phyloP scores from a whole-genome alignment of 805 yeast species.

The Citeromyces matritensis region DNA sequence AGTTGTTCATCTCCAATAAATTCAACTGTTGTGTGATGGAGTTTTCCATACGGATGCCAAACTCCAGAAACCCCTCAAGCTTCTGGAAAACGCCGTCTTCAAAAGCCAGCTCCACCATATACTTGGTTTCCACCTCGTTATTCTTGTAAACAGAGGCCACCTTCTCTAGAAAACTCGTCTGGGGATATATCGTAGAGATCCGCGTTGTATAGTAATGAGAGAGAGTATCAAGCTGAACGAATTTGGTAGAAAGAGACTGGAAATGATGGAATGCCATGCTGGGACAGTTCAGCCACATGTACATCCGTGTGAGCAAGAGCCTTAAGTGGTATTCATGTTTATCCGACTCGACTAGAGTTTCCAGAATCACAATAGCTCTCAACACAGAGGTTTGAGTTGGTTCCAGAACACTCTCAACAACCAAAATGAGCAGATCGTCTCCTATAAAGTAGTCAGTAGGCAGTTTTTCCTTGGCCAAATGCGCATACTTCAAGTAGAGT shows the following conservation, averaged over 20 bases:
- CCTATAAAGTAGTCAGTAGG: conserved; percentile 61
- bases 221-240: conserved; percentile 63
- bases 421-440: conserved; percentile 47
- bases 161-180: conserved; percentile 17
- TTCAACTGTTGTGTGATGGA: conserved; percentile 31
- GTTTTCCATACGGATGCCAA: conserved; percentile 31
- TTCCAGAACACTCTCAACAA: conserved; percentile 22
- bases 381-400: conserved; percentile 7
- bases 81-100: conserved; percentile 50
- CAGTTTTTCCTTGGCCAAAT: conserved; percentile 20
- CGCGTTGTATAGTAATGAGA: conserved; percentile 38
- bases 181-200: conserved; percentile 27
- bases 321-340: conserved; percentile 59
- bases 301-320: conserved; percentile 57
- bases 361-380: conserved; percentile 38
- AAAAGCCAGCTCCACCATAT: conserved; percentile 35
- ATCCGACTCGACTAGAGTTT: conserved; percentile 37
- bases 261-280: conserved; percentile 34
- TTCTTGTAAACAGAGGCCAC: conserved; percentile 37
- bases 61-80: conserved; percentile 47
- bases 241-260: conserved; percentile 44
- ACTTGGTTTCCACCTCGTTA: conserved; percentile 32
- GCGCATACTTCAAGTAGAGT: conserved; percentile 22
- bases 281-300: conserved; percentile 40
- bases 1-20: conserved; percentile 16